phyloP scores from a whole-genome alignment of 768 basidiomycete species.

The Daedalea quercina region DNA sequence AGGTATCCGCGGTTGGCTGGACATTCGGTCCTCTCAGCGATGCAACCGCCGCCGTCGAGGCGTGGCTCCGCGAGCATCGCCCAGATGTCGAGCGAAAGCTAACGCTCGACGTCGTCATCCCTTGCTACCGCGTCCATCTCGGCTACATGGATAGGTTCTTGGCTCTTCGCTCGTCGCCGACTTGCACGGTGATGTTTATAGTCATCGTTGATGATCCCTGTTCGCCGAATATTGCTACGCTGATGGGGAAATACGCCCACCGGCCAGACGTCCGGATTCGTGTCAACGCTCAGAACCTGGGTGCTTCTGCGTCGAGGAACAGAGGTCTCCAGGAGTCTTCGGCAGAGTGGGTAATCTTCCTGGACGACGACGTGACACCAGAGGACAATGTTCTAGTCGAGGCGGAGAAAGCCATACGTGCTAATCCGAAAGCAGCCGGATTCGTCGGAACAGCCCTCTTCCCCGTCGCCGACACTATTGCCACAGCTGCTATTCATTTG shows the following conservation, averaged over 20 bases:
- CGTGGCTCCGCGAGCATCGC: constrained; percentile 28
- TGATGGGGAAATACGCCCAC: constrained; percentile 33
- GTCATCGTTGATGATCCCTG: constrained; percentile 51
- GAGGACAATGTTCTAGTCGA: constrained; percentile 35
- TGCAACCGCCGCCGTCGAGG: constrained; percentile 29
- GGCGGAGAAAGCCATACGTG: constrained; percentile 40
- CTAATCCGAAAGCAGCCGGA: constrained; percentile 40
- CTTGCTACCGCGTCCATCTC: constrained; percentile 48
- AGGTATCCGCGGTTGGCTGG: constrained; percentile 40
- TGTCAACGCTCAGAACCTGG: constrained; percentile 38
- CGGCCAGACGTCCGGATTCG: constrained; percentile 50
- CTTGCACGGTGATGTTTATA: constrained; percentile 47
- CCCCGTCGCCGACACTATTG: constrained; percentile 39
- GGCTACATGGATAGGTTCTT: constrained; percentile 38
- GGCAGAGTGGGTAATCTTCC: constrained; percentile 51
- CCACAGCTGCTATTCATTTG: constrained; percentile 47
- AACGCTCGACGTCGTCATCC: constrained; percentile 50
- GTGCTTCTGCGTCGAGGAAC: constrained; percentile 50
- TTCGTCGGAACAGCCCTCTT: constrained; percentile 49
- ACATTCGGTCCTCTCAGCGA: constrained; percentile 39
- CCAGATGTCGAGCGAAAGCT: constrained; percentile 27
- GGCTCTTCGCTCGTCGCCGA: constrained; percentile 32
- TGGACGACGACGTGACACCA: constrained; percentile 54
- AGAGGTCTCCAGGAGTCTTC: constrained; percentile 47
- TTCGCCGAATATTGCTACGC: constrained; percentile 31